Evolutionary conservation across 2,329 filamentous ascomycete species (phyloP), one percentile per base, ranked within the genome.

Genomic region (Fusarium irregulare): DNA sequence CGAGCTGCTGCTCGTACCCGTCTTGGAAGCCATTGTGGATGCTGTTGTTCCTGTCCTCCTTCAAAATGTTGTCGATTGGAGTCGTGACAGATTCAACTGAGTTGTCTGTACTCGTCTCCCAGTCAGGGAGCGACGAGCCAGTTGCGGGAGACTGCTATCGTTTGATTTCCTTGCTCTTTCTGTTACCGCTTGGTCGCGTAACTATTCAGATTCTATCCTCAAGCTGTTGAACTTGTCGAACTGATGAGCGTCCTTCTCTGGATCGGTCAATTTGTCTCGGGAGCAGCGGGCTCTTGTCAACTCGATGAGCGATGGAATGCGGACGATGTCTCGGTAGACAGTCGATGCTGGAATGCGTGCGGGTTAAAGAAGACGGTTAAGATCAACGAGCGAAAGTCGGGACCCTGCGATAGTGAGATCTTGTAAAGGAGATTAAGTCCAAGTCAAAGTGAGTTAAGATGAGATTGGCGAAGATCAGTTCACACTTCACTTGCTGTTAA

Each of bases 361-460:
- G 49, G 57, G 60, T 60, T 56, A 45, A 42, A 64, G 65, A 67
- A 53, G 71, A 71, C 56, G 67, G 67, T 64, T 61, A 57, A 62
- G 47, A 60, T 69, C 74, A 76, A 67, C 67, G 74, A 76, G 70
- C 50, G 74, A 71, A 74, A 69, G 71, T 55, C 74, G 63, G 63
- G 57, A 64, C 63, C 65, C 73, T 75, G 69, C 42, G 56, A 71
- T 53, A 41, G 72, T 76, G 60, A 76, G 68, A 75, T 56, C 44
- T 59, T 74, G 46, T 56, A 55, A 60, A 32, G 28, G 50, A 34
- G 44, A 28, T 69, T 41, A 58, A 44, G 47, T 65, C 45, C 61
- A 51, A 48, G 37, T 44, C 30, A 51, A 51, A 64, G 32, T 37
- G 56, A 48, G 54, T 48, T 14, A 44, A 55, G 21, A 50, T 44